Evolutionary conservation across 2,329 filamentous ascomycete genomes (phyloP).

Genomic region (Calonectria naviculata): DNA sequence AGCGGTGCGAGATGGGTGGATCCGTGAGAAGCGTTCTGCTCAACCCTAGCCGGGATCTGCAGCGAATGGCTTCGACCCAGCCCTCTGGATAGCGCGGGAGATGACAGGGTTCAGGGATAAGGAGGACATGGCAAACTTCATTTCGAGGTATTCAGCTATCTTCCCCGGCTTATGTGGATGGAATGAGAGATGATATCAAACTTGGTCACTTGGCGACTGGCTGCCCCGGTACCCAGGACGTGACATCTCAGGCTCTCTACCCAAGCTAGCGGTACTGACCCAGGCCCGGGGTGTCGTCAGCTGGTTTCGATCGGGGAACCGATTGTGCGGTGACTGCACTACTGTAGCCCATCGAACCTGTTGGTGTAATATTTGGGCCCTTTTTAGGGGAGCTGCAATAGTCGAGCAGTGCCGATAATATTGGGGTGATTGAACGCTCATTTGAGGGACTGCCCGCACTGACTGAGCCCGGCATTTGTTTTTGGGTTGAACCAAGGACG

Average conservation of each 20-base stretch:
- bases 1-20: conserved; percentile 20
- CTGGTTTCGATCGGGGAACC: background rate
- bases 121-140: conserved; percentile 29
- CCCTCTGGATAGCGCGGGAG: conserved; percentile 38
- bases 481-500: background rate
- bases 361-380: too few species aligned
- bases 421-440: too few species aligned
- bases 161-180: conserved; percentile 26
- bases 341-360: background rate
- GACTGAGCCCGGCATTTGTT: background rate
- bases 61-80: conserved; percentile 34
- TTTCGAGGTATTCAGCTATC: conserved; percentile 26
- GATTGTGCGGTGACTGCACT: background rate
- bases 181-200: background rate
- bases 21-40: conserved; percentile 15
- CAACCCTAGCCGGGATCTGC: conserved; percentile 26
- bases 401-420: too few species aligned
- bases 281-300: background rate
- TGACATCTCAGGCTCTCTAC: conserved; percentile 22
- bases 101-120: conserved; percentile 36
- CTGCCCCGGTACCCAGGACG: background rate
- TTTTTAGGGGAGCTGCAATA: too few species aligned
- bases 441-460: too few species aligned
- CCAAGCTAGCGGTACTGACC: conserved; percentile 1
- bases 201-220: background rate